Percentiles rank a stretch among this genome's conserved stretches.
These are phyloP conservation scores for Blastocystis sp. DNA, from an alignment of 352 stramenopile genomes.

Conservation along the genomic window DNA sequence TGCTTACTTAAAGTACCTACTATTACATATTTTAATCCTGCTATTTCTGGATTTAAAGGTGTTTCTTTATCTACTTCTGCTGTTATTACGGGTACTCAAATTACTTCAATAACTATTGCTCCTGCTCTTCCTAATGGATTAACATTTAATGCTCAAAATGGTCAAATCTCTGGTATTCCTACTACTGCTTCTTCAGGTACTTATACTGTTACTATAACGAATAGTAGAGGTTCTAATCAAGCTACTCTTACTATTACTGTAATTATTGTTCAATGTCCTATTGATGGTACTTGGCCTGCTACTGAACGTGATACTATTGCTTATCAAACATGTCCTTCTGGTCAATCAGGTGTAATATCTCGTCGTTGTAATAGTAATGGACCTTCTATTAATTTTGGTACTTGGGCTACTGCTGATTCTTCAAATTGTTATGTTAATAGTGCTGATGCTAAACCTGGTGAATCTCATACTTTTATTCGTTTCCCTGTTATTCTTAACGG, in stretches of 20 bases:
- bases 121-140: constrained; percentile 12
- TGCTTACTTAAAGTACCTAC: constrained; percentile 21
- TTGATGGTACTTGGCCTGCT: constrained; percentile 3
- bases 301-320: constrained; percentile 15
- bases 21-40: constrained; percentile 24
- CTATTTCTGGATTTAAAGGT: constrained; percentile 17
- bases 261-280: constrained; percentile 10
- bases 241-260: constrained; percentile 13
- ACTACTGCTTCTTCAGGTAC: constrained; percentile 8
- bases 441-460: not conserved
- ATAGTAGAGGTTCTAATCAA: constrained; percentile 6
- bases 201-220: constrained; percentile 27
- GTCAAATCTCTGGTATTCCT: constrained; percentile 13
- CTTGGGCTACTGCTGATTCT: constrained; percentile 16
- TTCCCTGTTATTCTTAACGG: constrained; percentile 12
- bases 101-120: not conserved
- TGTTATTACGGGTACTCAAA: constrained; percentile 8
- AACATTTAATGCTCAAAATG: constrained; percentile 4
- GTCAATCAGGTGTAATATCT: not conserved
- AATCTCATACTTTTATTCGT: constrained; percentile 18
- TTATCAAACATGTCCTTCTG: constrained; percentile 12
- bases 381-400: not conserved
- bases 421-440: constrained; percentile 9
- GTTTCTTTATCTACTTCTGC: constrained; percentile 13
- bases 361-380: constrained; percentile 12